phyloP scores from a whole-genome alignment of 768 basidiomycete genomes.

The Mycena vitilis region DNA sequence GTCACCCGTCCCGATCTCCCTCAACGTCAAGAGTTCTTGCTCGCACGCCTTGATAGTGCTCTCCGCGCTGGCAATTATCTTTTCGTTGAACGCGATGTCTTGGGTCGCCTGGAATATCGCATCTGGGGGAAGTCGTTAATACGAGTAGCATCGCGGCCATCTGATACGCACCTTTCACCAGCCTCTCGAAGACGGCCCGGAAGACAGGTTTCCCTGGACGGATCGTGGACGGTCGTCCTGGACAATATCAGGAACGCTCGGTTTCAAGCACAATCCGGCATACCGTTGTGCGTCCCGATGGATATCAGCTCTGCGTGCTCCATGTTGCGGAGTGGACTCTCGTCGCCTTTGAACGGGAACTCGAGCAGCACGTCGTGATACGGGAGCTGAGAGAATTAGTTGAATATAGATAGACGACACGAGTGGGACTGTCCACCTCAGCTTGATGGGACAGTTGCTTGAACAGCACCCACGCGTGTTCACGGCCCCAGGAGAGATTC shows the following conservation, averaged over 20 bases:
- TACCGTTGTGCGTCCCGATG: constrained; percentile 79
- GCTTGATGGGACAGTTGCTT: constrained; percentile 73
- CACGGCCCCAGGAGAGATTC: constrained; percentile 81
- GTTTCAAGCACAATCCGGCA: constrained; percentile 40
- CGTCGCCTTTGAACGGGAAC: constrained; percentile 94
- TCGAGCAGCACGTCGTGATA: constrained; percentile 87
- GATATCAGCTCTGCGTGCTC: constrained; percentile 91
- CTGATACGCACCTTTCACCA: constrained; percentile 74
- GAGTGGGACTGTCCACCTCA: constrained; percentile 62
- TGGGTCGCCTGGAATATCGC: constrained; percentile 82
- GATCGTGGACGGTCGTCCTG: constrained; percentile 77
- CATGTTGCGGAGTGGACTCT: constrained; percentile 81
- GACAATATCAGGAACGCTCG: constrained; percentile 14
- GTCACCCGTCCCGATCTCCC: constrained; percentile 68
- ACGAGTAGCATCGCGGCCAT: not conserved
- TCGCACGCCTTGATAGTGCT: constrained; percentile 77
- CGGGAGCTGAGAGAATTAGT: constrained; percentile 62
- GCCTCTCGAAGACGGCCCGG: constrained; percentile 83
- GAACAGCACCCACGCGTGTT: constrained; percentile 90
- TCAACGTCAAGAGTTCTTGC: constrained; percentile 76
- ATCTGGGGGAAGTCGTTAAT: constrained; percentile 57
- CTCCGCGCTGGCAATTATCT: constrained; percentile 69
- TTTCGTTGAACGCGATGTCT: constrained; percentile 85
- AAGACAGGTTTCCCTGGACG: constrained; percentile 93
- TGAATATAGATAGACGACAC: not conserved